These are phyloP conservation scores for Entomortierella chlamydospora DNA, from an alignment of 192 early-diverging fungal genomes.

Conservation along the genomic window DNA sequence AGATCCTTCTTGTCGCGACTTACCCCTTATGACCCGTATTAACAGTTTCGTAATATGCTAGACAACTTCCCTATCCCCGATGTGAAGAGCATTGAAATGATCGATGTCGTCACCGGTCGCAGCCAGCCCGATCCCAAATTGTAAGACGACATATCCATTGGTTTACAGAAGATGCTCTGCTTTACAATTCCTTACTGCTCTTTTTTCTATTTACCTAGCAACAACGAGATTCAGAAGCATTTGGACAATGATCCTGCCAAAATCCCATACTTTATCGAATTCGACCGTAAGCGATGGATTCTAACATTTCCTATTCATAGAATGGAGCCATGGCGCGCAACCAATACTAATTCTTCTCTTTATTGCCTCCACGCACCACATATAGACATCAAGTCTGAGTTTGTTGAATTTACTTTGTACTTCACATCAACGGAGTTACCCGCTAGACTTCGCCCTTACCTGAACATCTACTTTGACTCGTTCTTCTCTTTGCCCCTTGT, in stretches of 20 bases:
- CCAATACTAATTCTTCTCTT: no score
- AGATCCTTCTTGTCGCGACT: neutral
- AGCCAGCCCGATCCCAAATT: slow-evolving; percentile 50
- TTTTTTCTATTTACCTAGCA: slow-evolving; percentile 24
- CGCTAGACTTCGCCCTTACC: slow-evolving; percentile 59
- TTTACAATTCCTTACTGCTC: neutral
- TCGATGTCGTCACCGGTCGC: slow-evolving; percentile 59
- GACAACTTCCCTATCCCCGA: slow-evolving; percentile 65
- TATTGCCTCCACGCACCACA: no score
- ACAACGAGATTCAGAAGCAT: slow-evolving; percentile 61
- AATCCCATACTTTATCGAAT: slow-evolving; percentile 67
- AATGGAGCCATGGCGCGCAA: no score
- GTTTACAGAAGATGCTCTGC: no score
- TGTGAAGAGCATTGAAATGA: slow-evolving; percentile 64
- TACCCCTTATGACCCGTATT: neutral
- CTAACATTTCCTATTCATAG: neutral
- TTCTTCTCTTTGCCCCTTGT: slow-evolving; percentile 65
- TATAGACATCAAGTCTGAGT: slow-evolving; percentile 65
- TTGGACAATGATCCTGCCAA: slow-evolving; percentile 59
- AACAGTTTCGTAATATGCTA: neutral
- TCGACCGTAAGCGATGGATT: slow-evolving; percentile 55
- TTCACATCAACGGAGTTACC: slow-evolving; percentile 60
- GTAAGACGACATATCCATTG: slow-evolving; percentile 52
- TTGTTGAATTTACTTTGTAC: slow-evolving; percentile 61
- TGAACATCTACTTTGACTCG: slow-evolving; percentile 65